Evolutionary conservation across 768 basidiomycete genomes (phyloP).

Genomic region (Tricholoma saponaceum): DNA sequence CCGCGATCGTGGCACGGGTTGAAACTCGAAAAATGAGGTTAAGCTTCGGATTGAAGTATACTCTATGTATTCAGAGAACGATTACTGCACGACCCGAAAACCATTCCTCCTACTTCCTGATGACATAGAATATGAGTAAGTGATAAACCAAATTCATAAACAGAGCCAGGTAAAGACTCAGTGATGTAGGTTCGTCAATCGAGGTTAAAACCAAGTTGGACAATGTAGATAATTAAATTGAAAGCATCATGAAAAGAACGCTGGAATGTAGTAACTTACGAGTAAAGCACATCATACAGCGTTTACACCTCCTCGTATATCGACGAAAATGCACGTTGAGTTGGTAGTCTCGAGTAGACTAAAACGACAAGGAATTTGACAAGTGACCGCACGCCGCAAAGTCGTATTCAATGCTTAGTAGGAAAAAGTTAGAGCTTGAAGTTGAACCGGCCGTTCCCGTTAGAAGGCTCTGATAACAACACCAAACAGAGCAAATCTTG

Average conservation of each 20-base stretch:
- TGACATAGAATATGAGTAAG: background rate
- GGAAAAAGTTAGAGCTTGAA: too few species aligned
- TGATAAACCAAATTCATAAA: too few species aligned
- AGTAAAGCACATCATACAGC: background rate
- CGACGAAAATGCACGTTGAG: too few species aligned
- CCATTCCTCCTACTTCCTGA: background rate
- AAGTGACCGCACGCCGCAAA: too few species aligned
- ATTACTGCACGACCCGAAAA: background rate
- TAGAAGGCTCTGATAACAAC: background rate
- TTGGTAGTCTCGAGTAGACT: too few species aligned
- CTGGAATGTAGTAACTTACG: background rate
- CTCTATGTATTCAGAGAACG: background rate
- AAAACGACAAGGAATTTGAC: too few species aligned
- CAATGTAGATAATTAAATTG: slow-evolving; percentile 2
- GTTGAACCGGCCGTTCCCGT: too few species aligned
- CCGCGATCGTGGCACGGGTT: too few species aligned
- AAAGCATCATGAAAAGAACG: background rate
- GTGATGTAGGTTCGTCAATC: background rate
- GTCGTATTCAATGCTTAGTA: too few species aligned
- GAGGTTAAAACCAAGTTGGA: background rate
- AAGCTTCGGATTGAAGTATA: too few species aligned
- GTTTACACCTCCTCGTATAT: too few species aligned
- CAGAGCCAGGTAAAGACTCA: background rate
- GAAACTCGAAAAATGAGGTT: too few species aligned
- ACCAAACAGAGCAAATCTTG: slow-evolving; percentile 13